Percentiles rank a stretch among this genome's conserved stretches.
Conservation (phyloP, 371 early-diverging fungal genomes). For the Haplosporangium sp. region DNA sequence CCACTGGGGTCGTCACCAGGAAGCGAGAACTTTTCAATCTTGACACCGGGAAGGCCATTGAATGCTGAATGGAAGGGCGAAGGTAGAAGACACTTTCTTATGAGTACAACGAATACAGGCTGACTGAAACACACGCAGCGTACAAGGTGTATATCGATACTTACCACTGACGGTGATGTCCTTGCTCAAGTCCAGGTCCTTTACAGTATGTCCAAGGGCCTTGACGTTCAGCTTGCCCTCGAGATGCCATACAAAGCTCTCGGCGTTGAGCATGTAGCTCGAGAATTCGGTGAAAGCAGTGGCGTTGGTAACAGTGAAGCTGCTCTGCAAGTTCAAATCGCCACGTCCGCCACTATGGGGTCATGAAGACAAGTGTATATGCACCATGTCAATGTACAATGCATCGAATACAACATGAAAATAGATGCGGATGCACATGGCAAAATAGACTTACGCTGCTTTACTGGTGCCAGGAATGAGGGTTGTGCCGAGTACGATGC, state of each 20-base stretch:
- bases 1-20: slow-evolving; percentile 66
- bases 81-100: too few relatives aligned
- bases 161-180: slow-evolving; percentile 59
- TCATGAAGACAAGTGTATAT: neutral
- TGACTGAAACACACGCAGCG: neutral
- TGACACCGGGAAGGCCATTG: slow-evolving; percentile 63
- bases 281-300: slow-evolving; percentile 64
- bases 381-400: too few relatives aligned
- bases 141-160: slow-evolving; percentile 1
- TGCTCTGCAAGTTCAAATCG: slow-evolving; percentile 59
- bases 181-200: slow-evolving; percentile 47
- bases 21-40: slow-evolving; percentile 64
- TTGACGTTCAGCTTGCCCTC: slow-evolving; percentile 62
- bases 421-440: neutral
- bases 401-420: neutral
- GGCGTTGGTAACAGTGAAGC: slow-evolving; percentile 59
- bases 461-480: slow-evolving; percentile 58
- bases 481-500: slow-evolving; percentile 59
- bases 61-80: slow-evolving; percentile 18
- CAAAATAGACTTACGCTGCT: slow-evolving; percentile 40
- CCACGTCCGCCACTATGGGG: slow-evolving; percentile 59
- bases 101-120: neutral
- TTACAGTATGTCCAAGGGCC: slow-evolving; percentile 68
- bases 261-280: slow-evolving; percentile 65
- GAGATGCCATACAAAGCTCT: slow-evolving; percentile 69